These are phyloP conservation scores for Macadamia tetraphylla DNA, from an alignment of 164 flowering plant genomes.

Conservation along the genomic window DNA sequence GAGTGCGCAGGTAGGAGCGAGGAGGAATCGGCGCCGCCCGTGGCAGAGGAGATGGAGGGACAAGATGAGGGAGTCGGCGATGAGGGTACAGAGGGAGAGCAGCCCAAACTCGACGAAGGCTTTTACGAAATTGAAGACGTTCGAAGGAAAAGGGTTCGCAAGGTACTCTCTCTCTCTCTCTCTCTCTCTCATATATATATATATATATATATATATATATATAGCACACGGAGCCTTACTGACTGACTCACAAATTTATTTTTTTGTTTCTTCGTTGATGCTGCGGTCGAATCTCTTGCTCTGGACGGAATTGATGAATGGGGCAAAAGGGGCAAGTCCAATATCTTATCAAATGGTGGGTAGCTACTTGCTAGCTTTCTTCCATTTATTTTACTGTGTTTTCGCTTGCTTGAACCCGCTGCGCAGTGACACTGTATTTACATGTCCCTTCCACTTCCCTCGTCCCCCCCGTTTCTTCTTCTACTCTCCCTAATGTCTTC, in stretches of 20 bases:
- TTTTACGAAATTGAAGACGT: conserved; percentile 85
- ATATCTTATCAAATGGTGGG: conserved; percentile 86
- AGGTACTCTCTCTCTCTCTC: conserved; percentile 35
- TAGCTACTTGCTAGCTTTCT: neutral
- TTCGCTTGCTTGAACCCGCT: neutral
- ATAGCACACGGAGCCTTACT: too few relatives aligned
- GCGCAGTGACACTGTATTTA: too few relatives aligned
- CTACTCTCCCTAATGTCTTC: neutral
- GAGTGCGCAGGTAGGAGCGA: too few relatives aligned
- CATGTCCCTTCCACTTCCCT: too few relatives aligned
- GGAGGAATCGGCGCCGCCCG: neutral
- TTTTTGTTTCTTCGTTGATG: neutral
- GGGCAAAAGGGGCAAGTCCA: conserved; percentile 58
- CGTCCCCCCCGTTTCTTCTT: too few relatives aligned
- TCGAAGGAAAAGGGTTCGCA: conserved; percentile 64
- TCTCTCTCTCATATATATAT: neutral
- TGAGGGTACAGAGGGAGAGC: conserved; percentile 20
- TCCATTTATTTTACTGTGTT: neutral
- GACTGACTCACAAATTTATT: neutral
- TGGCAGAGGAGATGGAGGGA: conserved; percentile 19
- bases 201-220: too few relatives aligned
- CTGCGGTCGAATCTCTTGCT: conserved; percentile 2
- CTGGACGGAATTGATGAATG: conserved; percentile 1
- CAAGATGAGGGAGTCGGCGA: conserved; percentile 22
- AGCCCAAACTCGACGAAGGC: conserved; percentile 79